Evolutionary conservation across 345 rosid species (phyloP), one percentile per base, ranked within the genome.

Genomic region (Aquilaria sinensis): DNA sequence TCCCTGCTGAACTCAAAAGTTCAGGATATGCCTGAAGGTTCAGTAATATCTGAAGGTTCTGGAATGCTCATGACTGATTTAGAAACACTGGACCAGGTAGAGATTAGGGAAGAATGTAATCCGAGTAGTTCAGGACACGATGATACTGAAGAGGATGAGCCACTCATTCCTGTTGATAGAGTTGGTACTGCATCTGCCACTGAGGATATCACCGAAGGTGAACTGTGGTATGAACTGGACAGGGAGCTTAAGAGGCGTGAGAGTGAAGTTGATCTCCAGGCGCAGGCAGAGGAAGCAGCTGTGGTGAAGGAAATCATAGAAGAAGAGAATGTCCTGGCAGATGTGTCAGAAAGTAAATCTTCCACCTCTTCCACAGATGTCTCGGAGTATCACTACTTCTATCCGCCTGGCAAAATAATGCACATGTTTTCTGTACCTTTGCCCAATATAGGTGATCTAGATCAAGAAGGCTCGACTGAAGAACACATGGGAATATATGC

Each of bases 401-500:
- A 88, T 58, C 96, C 96, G 3, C 96, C 99, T 0, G 97, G 99
- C 61, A 81, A 78, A 74, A 88, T 87, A 63, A 82, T 85, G 91
- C 97, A 88, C 70, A 83, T 90, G 43, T 88, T 94, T 56, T 70
- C 85, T 2, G 30, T 71, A 58, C 75, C 85, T 1, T 65, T 75
- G 15, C 53, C 77, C 0, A 79, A 74, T 32, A 29, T 64, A 58
- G 48, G 58, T 30, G 62, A 48, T 61, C 46, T 68, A 33, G 76
- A 71, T 9, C 9, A 32, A 2, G 75, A 67, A 2, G 67, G 31
- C 9, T 50, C 67, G 2, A 23, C 6, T 0, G 77, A 64, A 41
- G 91, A 82, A 57, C 81, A 57, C 16, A 79, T 81, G 9, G 82
- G 78, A 12, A 70, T 91, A 69, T 91, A 80, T 14, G 89, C 87